Base-by-base conservation (phyloP, 345 rosid species). In the Barbarea vulgaris region DNA sequence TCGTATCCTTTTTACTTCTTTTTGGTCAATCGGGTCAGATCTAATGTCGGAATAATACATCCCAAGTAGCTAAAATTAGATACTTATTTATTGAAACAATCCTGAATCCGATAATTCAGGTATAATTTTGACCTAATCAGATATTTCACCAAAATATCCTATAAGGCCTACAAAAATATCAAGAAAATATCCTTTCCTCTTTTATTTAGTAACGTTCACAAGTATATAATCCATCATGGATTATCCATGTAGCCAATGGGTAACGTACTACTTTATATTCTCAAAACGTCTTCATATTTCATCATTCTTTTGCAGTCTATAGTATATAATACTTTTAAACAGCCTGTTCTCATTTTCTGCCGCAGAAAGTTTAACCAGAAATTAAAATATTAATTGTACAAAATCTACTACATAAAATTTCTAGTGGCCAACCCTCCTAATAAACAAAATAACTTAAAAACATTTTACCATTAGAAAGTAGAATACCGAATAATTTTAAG, bases 21-120 rank as follows among this genome's bases (percentile, higher is more conserved):
- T 36, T 46, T 46, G n/a, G 34, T 63, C 63, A 19, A 33, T 55
- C 36, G 15, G 50, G 56, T 24, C 64, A 36, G 21, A 36, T 25
- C 46, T 1, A 48, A 13, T 37, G 60, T 22, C 27, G 46, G 67
- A 75, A 33, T 48, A 37, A 21, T 13, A 62, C 17, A 63, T 15
- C 63, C 27, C 6, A 39, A 67, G n/a, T 75, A 59, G 63, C 73
- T 75, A 67, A 41, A 44, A 42, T 69, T 69, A 69, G 57, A 69
- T 53, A 51, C 11, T 28, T 74, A 14, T 48, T 21, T 37, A 59
- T 57, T 74, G 5, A 13, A 58, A 41, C 46, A 55, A 65, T 67
- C 60, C 19, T 37, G 7, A 50, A 60, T 60, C 64, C 56, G 6
- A 48, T n/a, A 21, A 48, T 12, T 52, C 64, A 41, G 63, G 50